phyloP scores from a whole-genome alignment of 2,329 filamentous ascomycete genomes.

The Colletotrichum tropicale region DNA sequence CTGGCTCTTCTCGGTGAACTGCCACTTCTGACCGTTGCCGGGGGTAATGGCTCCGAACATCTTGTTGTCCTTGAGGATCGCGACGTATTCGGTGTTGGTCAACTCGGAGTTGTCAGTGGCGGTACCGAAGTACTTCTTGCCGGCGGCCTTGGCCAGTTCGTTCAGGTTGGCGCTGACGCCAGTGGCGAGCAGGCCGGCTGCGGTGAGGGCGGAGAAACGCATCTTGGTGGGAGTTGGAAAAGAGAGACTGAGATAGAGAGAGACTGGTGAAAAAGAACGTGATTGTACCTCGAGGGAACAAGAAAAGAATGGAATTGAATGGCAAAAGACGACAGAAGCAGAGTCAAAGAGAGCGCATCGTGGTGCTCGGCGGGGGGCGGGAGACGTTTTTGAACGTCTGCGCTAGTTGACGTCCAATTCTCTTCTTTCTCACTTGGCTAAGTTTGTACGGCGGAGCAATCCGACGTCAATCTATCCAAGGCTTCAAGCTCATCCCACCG shows the following conservation, averaged over 20 bases:
- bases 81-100: conserved; percentile 58
- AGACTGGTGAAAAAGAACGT: not conserved
- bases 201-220: conserved; percentile 13
- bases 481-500: not conserved
- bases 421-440: not conserved
- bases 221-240: not conserved
- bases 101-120: conserved; percentile 61
- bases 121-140: conserved; percentile 64
- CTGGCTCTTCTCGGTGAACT: conserved; percentile 61
- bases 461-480: not conserved
- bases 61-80: conserved; percentile 59
- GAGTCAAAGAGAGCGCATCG: not conserved
- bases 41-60: conserved; percentile 71
- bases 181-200: conserved; percentile 17
- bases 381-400: not conserved
- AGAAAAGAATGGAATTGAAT: not conserved
- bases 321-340: not conserved
- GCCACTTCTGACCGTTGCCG: conserved; percentile 69
- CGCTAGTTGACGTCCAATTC: not conserved
- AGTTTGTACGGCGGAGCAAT: not conserved
- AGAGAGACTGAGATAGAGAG: not conserved
- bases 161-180: conserved; percentile 37
- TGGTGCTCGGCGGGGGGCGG: not conserved
- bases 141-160: conserved; percentile 28
- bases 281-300: not conserved